A percentile compares a stretch with the other conserved stretches of the same genome.
phyloP scores from a whole-genome alignment of 495 filamentous ascomycete species.

The Pseudotulostoma volvatum region DNA sequence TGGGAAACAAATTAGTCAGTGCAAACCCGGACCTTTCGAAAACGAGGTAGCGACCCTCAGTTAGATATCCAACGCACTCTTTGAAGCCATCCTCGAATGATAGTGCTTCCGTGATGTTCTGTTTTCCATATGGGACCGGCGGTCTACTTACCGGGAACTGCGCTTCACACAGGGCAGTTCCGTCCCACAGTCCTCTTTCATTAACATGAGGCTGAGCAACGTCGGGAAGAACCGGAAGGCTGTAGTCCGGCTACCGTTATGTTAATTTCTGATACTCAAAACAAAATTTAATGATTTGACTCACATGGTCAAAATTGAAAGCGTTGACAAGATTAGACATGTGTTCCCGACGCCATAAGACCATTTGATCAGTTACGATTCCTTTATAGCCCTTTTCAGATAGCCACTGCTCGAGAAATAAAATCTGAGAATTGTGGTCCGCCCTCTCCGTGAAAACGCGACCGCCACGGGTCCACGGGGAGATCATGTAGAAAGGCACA shows the following conservation, averaged over 20 bases:
- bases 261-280: not conserved
- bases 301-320: constrained; percentile 32
- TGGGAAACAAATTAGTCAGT: constrained; percentile 16
- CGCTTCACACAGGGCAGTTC: constrained; percentile 26
- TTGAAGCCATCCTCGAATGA: constrained; percentile 37
- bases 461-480: constrained; percentile 39
- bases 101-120: constrained; percentile 13
- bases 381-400: constrained; percentile 32
- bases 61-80: constrained; percentile 32
- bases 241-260: constrained; percentile 23
- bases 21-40: constrained; percentile 19
- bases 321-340: constrained; percentile 40
- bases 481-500: constrained; percentile 39
- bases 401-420: constrained; percentile 39
- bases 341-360: constrained; percentile 33
- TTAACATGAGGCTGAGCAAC: constrained; percentile 22
- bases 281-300: constrained; percentile 1
- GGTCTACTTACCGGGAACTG: constrained; percentile 28
- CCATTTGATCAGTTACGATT: constrained; percentile 32
- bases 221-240: constrained; percentile 27
- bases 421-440: constrained; percentile 41
- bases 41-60: constrained; percentile 34
- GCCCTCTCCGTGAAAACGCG: constrained; percentile 38
- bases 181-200: constrained; percentile 24
- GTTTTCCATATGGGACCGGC: constrained; percentile 1